These are phyloP conservation scores for Cordyceps cicadae DNA, from an alignment of 2,329 filamentous ascomycete species.

Conservation along the genomic window DNA sequence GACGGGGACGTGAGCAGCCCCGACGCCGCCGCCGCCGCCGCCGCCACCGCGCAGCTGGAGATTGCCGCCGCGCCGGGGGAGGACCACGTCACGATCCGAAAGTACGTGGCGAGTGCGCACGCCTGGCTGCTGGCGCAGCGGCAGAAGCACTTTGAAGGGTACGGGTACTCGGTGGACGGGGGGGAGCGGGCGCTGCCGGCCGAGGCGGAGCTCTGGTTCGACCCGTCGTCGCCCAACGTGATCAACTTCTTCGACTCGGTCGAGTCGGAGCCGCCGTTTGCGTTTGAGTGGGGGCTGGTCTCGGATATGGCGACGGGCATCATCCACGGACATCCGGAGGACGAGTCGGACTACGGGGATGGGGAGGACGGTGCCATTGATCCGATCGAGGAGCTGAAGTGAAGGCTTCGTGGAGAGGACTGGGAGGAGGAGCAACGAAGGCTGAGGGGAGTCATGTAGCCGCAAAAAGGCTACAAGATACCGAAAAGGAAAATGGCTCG, in stretches of 20 bases:
- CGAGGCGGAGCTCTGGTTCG: conserved; percentile 6
- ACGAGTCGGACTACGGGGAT: not conserved
- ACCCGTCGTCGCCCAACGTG: conserved; percentile 1
- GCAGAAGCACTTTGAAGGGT: not conserved
- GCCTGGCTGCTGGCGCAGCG: not conserved
- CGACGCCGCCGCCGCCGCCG: not conserved
- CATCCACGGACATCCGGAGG: not conserved
- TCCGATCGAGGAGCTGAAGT: not conserved
- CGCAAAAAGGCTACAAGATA: too few species aligned
- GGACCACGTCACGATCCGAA: not conserved
- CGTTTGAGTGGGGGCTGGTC: conserved; percentile 2
- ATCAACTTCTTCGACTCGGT: conserved; percentile 7
- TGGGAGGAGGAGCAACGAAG: too few species aligned
- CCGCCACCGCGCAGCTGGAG: not conserved
- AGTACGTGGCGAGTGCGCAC: conserved; percentile 4
- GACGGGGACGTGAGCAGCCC: not conserved
- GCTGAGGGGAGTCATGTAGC: not conserved
- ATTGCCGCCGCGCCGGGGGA: not conserved
- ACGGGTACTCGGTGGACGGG: not conserved
- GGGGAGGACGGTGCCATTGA: conserved; percentile 1
- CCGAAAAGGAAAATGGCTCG: too few species aligned
- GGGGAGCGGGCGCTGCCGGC: not conserved
- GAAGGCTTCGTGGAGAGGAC: not conserved
- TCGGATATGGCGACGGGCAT: not conserved
- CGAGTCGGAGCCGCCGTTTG: conserved; percentile 3